A percentile compares a stretch with the other conserved stretches of the same genome.
Evolutionary conservation across 768 basidiomycete species (phyloP).

Genomic region (Paxillus rubicundulus): DNA sequence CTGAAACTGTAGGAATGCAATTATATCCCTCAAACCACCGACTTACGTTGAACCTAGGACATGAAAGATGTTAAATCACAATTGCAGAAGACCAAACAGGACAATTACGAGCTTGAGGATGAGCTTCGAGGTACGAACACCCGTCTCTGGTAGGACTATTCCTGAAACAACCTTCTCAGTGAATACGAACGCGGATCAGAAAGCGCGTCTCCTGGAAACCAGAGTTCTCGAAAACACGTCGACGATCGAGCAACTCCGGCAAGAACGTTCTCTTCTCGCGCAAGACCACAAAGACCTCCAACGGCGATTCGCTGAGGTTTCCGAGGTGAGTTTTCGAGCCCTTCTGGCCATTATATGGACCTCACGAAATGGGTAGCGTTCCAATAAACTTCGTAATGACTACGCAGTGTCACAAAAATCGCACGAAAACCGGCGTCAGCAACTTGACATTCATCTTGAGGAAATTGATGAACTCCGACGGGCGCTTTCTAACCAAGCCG

Average conservation of each 20-base stretch:
- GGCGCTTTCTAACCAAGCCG: constrained; percentile 58
- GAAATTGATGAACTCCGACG: constrained; percentile 78
- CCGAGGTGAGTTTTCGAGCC: constrained; percentile 51
- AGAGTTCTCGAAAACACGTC: constrained; percentile 68
- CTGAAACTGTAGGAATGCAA: constrained; percentile 56
- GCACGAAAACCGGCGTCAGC: constrained; percentile 69
- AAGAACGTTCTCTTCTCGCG: constrained; percentile 69
- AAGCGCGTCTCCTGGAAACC: constrained; percentile 62
- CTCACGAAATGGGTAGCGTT: constrained; percentile 39
- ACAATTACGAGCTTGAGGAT: constrained; percentile 69
- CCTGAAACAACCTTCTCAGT: constrained; percentile 34
- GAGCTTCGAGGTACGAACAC: constrained; percentile 64
- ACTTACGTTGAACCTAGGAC: constrained; percentile 46
- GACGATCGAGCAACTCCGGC: constrained; percentile 70
- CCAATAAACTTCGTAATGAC: constrained; percentile 60
- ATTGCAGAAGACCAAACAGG: constrained; percentile 64
- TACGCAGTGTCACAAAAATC: constrained; percentile 58
- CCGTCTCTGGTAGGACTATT: neutral
- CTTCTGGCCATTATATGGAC: neutral
- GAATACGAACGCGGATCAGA: constrained; percentile 69
- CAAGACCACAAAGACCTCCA: constrained; percentile 74
- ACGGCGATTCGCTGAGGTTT: constrained; percentile 58
- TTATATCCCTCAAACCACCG: neutral
- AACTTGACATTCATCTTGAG: constrained; percentile 65
- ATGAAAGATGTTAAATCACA: constrained; percentile 76